phyloP scores from a whole-genome alignment of 2,329 filamentous ascomycete genomes.

The Ophiocordyceps australis region DNA sequence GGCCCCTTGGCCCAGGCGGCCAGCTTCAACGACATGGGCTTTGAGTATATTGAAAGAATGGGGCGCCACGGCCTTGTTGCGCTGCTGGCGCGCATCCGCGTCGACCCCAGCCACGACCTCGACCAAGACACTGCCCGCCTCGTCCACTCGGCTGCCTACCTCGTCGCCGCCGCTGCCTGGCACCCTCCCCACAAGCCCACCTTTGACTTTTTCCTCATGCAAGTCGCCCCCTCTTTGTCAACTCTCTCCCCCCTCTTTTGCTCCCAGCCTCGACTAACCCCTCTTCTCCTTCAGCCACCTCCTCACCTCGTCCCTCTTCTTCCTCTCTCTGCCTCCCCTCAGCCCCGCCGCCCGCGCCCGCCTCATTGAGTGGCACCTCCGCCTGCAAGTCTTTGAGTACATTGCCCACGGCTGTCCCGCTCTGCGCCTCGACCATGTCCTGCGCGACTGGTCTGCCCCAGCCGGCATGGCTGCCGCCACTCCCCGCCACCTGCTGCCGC shows the following conservation, averaged over 20 bases:
- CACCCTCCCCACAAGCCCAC: conserved; percentile 46
- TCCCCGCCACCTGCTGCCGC: conserved; percentile 27
- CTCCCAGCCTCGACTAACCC: too few species aligned
- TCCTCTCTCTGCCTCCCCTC: conserved; percentile 47
- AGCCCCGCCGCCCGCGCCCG: conserved; percentile 41
- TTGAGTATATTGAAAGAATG: conserved; percentile 52
- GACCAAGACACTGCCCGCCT: conserved; percentile 39
- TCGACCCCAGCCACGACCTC: conserved; percentile 33
- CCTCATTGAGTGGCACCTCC: conserved; percentile 67
- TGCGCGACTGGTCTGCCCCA: conserved; percentile 36
- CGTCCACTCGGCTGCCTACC: conserved; percentile 42
- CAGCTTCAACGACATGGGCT: conserved; percentile 33
- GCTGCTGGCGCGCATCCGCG: conserved; percentile 38
- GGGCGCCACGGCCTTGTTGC: conserved; percentile 36
- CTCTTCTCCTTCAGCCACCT: conserved; percentile 41
- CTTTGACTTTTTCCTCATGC: conserved; percentile 64
- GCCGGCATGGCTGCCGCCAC: conserved; percentile 20
- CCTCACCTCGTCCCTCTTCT: conserved; percentile 55
- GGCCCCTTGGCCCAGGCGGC: conserved; percentile 35
- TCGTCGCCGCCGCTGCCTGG: conserved; percentile 37
- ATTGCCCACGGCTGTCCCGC: conserved; percentile 46
- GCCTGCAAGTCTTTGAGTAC: conserved; percentile 58
- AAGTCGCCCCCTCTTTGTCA: conserved; percentile 6
- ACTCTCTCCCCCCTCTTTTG: not conserved
- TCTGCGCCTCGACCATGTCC: conserved; percentile 27